Evolutionary conservation across 345 rosid species (phyloP), one percentile per base, ranked within the genome.

Genomic region (Salix caprea): DNA sequence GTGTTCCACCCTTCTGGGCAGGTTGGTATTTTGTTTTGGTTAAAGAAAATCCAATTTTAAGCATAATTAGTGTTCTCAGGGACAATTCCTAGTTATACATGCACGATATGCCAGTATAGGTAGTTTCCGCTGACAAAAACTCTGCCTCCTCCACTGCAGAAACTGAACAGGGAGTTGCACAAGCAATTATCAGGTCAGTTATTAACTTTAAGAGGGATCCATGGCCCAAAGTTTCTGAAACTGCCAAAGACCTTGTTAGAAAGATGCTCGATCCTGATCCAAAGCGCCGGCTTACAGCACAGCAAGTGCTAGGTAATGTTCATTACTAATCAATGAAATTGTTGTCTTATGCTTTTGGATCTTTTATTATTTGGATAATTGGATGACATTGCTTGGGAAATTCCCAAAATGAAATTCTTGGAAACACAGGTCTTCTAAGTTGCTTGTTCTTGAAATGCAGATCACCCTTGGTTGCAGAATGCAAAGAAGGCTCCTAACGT

Each of bases 231-330:
- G 78, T 81, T 24, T 81, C 84, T 15, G 84, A 81, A 24, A 77
- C 77, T 65, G 84, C 84, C 26, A 81, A 77, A 65, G 84, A 81
- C 81, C 84, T 82, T 36, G 84, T 82, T 36, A 82, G 52, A 56
- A 82, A 82, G 75, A 82, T 82, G 84, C 84, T 82, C 52, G 76
- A 82, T 46, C 84, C 84, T 23, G 84, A 82, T 40, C 84, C 84
- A 4, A 78, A 46, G 60, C 65, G 56, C n/a, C 78, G 81, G 65
- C 81, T 42, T 28, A 82, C 84, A 34, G 84, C 84, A 50, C 84
- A 82, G 66, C 72, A 82, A 78, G 84, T 82, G 64, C 76, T 82
- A 44, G 84, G 84, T 82, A 74, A 69, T 62, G 34, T 39, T 77
- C 24, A 30, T 5, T 24, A 36, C 44, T 32, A 60, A 48, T 65